These are phyloP conservation scores for Alternaria conjuncta DNA, from an alignment of 2,329 filamentous ascomycete genomes.

Conservation along the genomic window DNA sequence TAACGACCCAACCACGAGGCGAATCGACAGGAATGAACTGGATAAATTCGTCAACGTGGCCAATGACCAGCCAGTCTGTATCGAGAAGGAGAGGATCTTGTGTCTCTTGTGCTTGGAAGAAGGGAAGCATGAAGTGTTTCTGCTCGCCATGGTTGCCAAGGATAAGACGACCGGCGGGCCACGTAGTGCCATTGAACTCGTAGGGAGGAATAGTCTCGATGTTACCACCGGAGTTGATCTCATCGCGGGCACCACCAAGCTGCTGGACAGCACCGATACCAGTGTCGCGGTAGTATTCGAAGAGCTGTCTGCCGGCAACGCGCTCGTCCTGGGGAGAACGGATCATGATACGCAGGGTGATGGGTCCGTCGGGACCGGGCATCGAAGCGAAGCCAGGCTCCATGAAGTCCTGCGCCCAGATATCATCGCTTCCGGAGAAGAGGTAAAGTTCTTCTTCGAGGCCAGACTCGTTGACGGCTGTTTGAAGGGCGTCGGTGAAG, in stretches of 20 bases:
- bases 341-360: slow-evolving; percentile 46
- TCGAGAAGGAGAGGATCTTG: slow-evolving; percentile 48
- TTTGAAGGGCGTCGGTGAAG: slow-evolving; percentile 28
- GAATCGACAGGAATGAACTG: slow-evolving; percentile 36
- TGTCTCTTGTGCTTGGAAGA: slow-evolving; percentile 44
- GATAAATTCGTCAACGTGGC: slow-evolving; percentile 48
- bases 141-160: slow-evolving; percentile 17
- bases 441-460: slow-evolving; percentile 19
- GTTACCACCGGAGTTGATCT: slow-evolving; percentile 42
- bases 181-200: slow-evolving; percentile 12
- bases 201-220: slow-evolving; percentile 51
- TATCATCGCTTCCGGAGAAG: slow-evolving; percentile 36
- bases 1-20: background rate
- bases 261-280: slow-evolving; percentile 45
- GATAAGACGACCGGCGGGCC: slow-evolving; percentile 31
- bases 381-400: slow-evolving; percentile 51
- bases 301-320: slow-evolving; percentile 40
- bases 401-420: slow-evolving; percentile 52
- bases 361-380: slow-evolving; percentile 45
- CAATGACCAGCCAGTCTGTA: slow-evolving; percentile 39
- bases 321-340: slow-evolving; percentile 31
- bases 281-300: slow-evolving; percentile 39
- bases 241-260: slow-evolving; percentile 11
- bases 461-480: slow-evolving; percentile 11
- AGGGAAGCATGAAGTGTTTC: slow-evolving; percentile 30